A percentile compares a stretch with the other conserved stretches of the same genome.
phyloP scores from a whole-genome alignment of 2,329 filamentous ascomycete genomes.

The Helotiales sp. region DNA sequence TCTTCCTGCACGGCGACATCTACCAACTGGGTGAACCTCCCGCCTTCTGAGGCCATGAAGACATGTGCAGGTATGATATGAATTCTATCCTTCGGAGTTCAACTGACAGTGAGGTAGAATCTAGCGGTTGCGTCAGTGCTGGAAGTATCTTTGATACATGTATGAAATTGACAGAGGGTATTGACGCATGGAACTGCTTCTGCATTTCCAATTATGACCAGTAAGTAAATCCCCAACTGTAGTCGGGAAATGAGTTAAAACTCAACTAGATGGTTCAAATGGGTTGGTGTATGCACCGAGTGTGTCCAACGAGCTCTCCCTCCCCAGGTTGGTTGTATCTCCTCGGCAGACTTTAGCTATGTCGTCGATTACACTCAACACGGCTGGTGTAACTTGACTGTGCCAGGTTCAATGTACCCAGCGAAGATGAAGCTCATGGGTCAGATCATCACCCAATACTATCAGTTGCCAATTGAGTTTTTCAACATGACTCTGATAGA shows the following conservation, averaged over 20 bases:
- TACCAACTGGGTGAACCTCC: background rate
- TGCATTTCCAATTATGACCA: background rate
- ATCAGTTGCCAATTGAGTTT: background rate
- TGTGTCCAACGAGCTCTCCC: no score
- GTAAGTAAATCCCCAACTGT: background rate
- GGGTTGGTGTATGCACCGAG: background rate
- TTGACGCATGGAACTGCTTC: constrained; percentile 3
- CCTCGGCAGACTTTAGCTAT: no score
- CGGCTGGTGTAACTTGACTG: background rate
- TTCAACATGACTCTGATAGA: background rate
- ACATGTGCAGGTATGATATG: background rate
- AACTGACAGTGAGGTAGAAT: background rate
- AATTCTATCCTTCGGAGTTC: background rate
- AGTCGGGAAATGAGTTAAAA: background rate
- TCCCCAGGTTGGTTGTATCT: no score
- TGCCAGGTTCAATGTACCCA: background rate
- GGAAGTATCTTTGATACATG: background rate
- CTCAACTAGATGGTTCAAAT: background rate
- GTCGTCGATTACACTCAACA: background rate
- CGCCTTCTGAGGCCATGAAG: background rate
- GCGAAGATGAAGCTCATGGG: background rate
- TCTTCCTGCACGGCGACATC: background rate
- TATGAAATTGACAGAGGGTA: background rate
- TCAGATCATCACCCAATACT: background rate
- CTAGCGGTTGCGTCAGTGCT: background rate